phyloP scores from a whole-genome alignment of 2,329 filamentous ascomycete genomes.

The Magnaporthales sp. region DNA sequence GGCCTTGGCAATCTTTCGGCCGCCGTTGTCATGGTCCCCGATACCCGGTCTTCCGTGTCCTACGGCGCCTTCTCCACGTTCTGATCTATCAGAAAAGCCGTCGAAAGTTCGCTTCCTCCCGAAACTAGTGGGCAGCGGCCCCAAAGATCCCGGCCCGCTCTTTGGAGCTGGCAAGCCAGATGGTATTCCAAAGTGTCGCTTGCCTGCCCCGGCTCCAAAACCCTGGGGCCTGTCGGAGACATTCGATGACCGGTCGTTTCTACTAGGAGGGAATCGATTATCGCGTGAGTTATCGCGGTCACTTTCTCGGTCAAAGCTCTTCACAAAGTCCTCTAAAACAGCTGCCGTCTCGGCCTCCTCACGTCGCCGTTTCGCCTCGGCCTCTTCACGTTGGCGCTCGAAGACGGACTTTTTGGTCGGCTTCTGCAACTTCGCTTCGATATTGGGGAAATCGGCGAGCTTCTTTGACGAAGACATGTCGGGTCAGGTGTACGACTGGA shows the following conservation, averaged over 20 bases:
- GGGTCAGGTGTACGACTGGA: constrained; percentile 3
- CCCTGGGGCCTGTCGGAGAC: constrained; percentile 19
- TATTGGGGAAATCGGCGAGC: constrained; percentile 55
- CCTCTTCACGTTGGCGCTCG: constrained; percentile 81
- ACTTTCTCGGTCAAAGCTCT: constrained; percentile 61
- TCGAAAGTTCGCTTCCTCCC: constrained; percentile 47
- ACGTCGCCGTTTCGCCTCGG: constrained; percentile 75
- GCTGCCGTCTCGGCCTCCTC: constrained; percentile 84
- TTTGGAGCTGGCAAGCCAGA: constrained; percentile 39
- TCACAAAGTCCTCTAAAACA: constrained; percentile 80
- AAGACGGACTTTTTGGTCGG: constrained; percentile 79
- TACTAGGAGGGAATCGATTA: constrained; percentile 10
- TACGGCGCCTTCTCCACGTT: constrained; percentile 21
- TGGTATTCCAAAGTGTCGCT: constrained; percentile 57
- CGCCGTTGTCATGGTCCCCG: constrained; percentile 27
- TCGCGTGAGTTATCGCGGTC: constrained; percentile 29
- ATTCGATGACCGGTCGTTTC: constrained; percentile 21
- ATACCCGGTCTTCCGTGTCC: constrained; percentile 22
- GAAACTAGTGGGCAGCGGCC: constrained; percentile 39
- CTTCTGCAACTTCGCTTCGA: constrained; percentile 69
- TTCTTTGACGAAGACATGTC: constrained; percentile 41
- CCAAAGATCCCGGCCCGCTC: constrained; percentile 55
- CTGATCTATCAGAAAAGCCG: constrained; percentile 29
- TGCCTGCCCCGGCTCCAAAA: constrained; percentile 27
- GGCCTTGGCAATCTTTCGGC: constrained; percentile 52